phyloP scores from a whole-genome alignment of 75 land plant genomes.

The Sequoiadendron giganteum region DNA sequence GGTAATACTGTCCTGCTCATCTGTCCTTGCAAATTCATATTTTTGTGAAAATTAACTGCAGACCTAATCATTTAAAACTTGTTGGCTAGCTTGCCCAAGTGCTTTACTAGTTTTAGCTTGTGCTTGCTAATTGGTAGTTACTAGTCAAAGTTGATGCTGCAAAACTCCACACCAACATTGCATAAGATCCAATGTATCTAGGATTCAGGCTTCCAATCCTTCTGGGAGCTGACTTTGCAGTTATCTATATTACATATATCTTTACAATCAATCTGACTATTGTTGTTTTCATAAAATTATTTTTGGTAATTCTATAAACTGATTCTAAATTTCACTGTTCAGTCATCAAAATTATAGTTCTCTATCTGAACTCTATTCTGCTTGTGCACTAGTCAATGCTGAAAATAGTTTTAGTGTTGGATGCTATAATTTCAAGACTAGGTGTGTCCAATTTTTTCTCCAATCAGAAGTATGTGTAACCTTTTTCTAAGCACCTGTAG shows the following conservation, averaged over 20 bases:
- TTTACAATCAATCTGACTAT: neutral
- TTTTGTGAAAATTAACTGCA: neutral
- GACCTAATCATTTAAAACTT: neutral
- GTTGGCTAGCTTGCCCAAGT: too few relatives aligned
- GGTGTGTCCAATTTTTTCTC: neutral
- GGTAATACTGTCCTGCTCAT: conserved; percentile 14
- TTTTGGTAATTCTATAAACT: neutral
- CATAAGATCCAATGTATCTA: neutral
- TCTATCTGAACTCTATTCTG: neutral
- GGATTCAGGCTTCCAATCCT: neutral
- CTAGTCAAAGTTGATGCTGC: neutral
- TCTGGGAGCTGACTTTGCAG: neutral
- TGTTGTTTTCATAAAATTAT: neutral
- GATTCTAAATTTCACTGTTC: neutral
- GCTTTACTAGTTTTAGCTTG: neutral
- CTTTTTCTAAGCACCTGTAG: neutral
- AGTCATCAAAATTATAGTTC: neutral
- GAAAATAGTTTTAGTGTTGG: neutral
- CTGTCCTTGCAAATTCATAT: neutral
- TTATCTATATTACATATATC: neutral
- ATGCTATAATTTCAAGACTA: neutral
- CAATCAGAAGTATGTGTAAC: neutral
- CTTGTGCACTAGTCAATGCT: neutral
- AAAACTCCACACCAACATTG: neutral
- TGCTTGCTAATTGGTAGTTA: neutral